Evolutionary conservation across 1,284 basidiomycete genomes (phyloP).

Genomic region (Lignosus rhinocerotis): DNA sequence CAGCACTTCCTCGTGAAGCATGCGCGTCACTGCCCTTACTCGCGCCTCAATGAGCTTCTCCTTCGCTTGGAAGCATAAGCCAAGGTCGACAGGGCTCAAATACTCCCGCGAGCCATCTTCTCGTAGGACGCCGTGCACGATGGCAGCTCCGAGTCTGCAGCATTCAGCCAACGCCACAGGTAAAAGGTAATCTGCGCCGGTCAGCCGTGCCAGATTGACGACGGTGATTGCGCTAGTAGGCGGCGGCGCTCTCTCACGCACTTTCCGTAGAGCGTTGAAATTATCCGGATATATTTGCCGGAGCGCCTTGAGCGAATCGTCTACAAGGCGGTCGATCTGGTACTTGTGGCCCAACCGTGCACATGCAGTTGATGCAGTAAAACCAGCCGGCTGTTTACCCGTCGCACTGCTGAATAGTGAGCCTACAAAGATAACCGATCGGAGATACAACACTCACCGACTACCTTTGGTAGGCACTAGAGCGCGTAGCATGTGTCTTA

Average conservation of each 20-base stretch:
- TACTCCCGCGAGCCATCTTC: conserved; percentile 1
- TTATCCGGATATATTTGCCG: not conserved
- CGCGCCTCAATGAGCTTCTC: not conserved
- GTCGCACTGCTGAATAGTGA: not conserved
- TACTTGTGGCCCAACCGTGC: not conserved
- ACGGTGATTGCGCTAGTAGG: conserved; percentile 1
- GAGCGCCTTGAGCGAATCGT: not conserved
- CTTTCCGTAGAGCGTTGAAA: not conserved
- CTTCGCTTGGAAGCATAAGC: conserved; percentile 1
- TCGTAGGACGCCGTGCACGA: not conserved
- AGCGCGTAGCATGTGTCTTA: not conserved
- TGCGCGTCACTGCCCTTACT: not conserved
- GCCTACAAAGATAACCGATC: not conserved
- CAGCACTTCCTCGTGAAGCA: not conserved
- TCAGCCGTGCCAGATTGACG: conserved; percentile 7
- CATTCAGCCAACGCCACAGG: conserved; percentile 5
- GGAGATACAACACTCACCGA: not conserved
- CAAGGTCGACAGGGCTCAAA: conserved; percentile 1
- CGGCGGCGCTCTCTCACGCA: not conserved
- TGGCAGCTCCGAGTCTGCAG: not conserved
- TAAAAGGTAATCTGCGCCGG: not conserved
- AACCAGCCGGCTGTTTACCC: not conserved
- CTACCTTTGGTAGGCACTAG: not conserved
- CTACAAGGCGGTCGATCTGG: not conserved
- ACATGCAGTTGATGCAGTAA: not conserved